phyloP scores from a whole-genome alignment of 1,284 basidiomycete species.

The Sphaerobolus stellatus region DNA sequence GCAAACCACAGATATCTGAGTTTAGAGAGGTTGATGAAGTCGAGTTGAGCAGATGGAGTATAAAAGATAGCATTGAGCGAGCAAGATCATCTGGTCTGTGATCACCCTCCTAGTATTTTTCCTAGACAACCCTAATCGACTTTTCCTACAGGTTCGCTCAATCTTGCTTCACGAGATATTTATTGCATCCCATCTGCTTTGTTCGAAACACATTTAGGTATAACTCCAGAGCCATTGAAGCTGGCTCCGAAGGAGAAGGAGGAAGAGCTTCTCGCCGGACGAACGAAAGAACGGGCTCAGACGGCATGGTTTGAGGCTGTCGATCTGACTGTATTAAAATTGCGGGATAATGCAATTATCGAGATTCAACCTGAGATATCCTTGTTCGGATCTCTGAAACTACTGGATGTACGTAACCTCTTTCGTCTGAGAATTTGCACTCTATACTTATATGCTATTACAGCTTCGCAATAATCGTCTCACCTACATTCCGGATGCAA shows the following conservation, averaged over 20 bases:
- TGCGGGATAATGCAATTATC: conserved; percentile 72
- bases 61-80: conserved; percentile 73
- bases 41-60: conserved; percentile 63
- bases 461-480: conserved; percentile 76
- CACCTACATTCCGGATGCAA: conserved; percentile 53
- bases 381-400: conserved; percentile 76
- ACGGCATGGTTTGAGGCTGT: conserved; percentile 77
- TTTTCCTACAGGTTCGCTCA: conserved; percentile 58
- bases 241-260: conserved; percentile 60
- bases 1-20: conserved; percentile 26
- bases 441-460: not conserved
- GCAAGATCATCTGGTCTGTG: conserved; percentile 69
- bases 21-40: conserved; percentile 53
- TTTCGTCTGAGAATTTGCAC: not conserved
- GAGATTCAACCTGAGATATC: conserved; percentile 78
- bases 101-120: not conserved
- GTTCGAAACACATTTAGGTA: conserved; percentile 75
- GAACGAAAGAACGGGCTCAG: conserved; percentile 32
- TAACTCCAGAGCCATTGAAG: conserved; percentile 63
- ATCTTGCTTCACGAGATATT: conserved; percentile 67
- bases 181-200: conserved; percentile 70
- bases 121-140: conserved; percentile 37
- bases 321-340: conserved; percentile 70
- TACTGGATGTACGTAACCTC: conserved; percentile 60
- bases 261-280: conserved; percentile 33